Conservation (phyloP, 1,284 basidiomycete genomes). For the Pholiota adiposa region DNA sequence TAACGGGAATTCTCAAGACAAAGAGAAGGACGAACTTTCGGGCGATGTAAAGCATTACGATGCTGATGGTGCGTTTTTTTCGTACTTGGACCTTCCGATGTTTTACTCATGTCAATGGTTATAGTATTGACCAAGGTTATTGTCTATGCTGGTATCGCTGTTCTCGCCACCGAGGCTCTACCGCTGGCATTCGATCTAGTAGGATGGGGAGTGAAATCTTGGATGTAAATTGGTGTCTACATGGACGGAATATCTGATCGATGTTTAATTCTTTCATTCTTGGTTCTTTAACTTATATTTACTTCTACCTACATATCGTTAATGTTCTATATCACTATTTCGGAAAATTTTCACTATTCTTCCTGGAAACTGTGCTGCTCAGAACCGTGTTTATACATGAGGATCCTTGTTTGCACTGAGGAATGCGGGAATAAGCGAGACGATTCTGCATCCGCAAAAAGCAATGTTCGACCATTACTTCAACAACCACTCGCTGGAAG, state of each 20-base stretch:
- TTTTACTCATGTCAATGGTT: conserved; percentile 11
- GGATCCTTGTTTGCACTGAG: background rate
- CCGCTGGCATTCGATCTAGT: conserved; percentile 73
- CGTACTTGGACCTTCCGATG: conserved; percentile 1
- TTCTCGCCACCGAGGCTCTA: conserved; percentile 63
- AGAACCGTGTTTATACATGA: background rate
- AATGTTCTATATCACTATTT: background rate
- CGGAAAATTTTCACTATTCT: background rate
- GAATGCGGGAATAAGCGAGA: background rate
- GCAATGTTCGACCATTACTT: too few relatives aligned
- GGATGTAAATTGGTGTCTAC: conserved; percentile 11
- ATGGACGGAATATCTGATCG: background rate
- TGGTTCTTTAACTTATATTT: background rate
- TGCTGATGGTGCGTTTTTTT: conserved; percentile 70
- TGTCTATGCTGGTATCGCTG: conserved; percentile 86
- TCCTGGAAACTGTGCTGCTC: background rate
- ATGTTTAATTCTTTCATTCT: too few relatives aligned
- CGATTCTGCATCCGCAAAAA: background rate
- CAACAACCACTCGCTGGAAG: too few relatives aligned
- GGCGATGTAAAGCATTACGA: conserved; percentile 71
- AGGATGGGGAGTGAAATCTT: conserved; percentile 62
- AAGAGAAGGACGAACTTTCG: conserved; percentile 37
- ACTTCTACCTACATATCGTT: background rate
- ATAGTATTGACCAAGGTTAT: conserved; percentile 89
- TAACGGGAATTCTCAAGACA: conserved; percentile 18